Evolutionary conservation across 2,329 filamentous ascomycete genomes (phyloP).

Genomic region (Xylariaceae sp.): DNA sequence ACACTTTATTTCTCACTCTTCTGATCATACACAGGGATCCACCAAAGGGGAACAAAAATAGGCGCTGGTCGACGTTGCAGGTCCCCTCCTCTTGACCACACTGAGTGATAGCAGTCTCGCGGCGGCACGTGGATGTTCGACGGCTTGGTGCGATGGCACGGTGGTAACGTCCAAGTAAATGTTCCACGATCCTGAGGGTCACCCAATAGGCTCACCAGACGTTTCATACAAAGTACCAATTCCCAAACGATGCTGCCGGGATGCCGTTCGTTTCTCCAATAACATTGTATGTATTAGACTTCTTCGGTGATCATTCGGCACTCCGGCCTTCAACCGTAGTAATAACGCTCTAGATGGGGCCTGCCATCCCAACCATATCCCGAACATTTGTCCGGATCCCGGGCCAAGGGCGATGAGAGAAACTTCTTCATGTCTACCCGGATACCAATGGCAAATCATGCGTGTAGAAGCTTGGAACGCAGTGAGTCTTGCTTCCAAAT

Average conservation of each 20-base stretch:
- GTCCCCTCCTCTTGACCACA: not conserved
- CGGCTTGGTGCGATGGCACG: not conserved
- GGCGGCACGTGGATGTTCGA: not conserved
- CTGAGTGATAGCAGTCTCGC: not conserved
- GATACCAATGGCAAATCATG: constrained; percentile 22
- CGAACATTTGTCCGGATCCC: constrained; percentile 5
- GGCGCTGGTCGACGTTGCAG: not conserved
- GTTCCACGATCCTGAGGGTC: constrained; percentile 39
- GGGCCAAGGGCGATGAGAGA: constrained; percentile 26
- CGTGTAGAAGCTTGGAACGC: constrained; percentile 5
- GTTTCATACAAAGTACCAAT: constrained; percentile 3
- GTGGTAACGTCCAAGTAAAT: constrained; percentile 5
- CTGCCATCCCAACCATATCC: no score
- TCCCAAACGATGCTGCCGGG: no score
- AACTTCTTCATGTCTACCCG: constrained; percentile 20
- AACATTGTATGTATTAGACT: not conserved
- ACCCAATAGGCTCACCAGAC: constrained; percentile 38
- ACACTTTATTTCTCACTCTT: not conserved
- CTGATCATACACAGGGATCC: not conserved
- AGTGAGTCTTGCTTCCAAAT: not conserved
- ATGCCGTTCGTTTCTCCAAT: not conserved
- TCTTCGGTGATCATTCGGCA: constrained; percentile 33
- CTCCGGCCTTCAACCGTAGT: constrained; percentile 33
- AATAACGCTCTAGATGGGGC: no score
- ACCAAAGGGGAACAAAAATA: not conserved